phyloP scores from a whole-genome alignment of 768 basidiomycete genomes.

The Kwoniella sp. region DNA sequence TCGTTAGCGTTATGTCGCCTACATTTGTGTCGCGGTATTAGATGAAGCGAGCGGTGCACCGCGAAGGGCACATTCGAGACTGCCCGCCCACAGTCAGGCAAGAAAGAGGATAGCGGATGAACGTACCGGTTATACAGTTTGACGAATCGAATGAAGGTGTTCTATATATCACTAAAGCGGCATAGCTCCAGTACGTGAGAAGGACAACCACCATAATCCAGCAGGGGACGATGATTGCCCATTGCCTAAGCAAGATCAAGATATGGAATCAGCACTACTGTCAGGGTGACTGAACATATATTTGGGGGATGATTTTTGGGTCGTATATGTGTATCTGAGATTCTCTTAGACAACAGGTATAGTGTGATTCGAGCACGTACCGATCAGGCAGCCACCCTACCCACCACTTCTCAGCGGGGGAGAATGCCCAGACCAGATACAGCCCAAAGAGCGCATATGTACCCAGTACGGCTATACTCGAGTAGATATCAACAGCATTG shows the following conservation, averaged over 20 bases:
- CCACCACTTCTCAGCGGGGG: constrained; percentile 28
- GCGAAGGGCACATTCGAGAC: too few relatives aligned
- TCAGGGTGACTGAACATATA: too few relatives aligned
- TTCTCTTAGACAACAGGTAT: background rate
- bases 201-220: constrained; percentile 53
- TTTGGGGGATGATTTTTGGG: too few relatives aligned
- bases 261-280: background rate
- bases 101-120: too few relatives aligned
- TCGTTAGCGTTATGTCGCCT: too few relatives aligned
- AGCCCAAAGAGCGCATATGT: constrained; percentile 42
- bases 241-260: constrained; percentile 40
- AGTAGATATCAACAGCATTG: constrained; percentile 48
- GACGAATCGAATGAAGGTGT: constrained; percentile 46
- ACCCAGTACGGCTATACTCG: constrained; percentile 48
- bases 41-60: background rate
- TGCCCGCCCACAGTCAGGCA: too few relatives aligned
- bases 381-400: constrained; percentile 52
- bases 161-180: constrained; percentile 40
- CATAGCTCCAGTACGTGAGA: constrained; percentile 48
- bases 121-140: constrained; percentile 45
- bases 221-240: constrained; percentile 52
- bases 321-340: background rate
- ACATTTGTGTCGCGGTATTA: too few relatives aligned
- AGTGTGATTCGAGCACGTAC: constrained; percentile 25
- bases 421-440: constrained; percentile 51